Conservation (phyloP, 352 stramenopile species). For the Aphanomyces euteiches region DNA sequence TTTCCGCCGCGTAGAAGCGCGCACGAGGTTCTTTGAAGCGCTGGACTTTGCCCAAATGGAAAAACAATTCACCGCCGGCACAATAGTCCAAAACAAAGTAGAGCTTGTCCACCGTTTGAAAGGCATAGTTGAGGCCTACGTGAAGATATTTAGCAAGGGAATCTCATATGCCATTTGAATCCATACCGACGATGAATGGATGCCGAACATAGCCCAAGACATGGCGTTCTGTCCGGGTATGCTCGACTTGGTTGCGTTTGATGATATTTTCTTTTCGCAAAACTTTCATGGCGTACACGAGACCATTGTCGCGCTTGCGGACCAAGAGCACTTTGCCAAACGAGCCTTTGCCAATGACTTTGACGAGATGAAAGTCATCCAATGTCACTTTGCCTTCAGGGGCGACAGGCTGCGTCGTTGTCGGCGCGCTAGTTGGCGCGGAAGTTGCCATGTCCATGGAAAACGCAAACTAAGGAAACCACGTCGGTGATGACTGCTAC, state of each 20-base stretch:
- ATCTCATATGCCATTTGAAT: neutral
- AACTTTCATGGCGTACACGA: conserved; percentile 99
- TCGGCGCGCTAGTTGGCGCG: conserved; percentile 1
- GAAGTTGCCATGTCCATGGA: too few relatives aligned
- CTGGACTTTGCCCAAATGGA: conserved; percentile 89
- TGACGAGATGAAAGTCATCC: conserved; percentile 95
- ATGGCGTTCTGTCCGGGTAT: conserved; percentile 97
- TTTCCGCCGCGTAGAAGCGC: conserved; percentile 96
- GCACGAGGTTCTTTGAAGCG: conserved; percentile 93
- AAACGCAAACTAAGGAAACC: too few relatives aligned
- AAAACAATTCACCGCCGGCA: conserved; percentile 94
- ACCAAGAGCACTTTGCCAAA: conserved; percentile 97
- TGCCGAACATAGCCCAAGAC: conserved; percentile 96
- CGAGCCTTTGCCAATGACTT: conserved; percentile 95
- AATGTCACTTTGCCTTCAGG: conserved; percentile 78
- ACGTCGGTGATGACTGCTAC: too few relatives aligned
- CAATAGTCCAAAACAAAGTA: conserved; percentile 99
- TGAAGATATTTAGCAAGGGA: conserved; percentile 16
- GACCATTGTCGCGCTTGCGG: conserved; percentile 86
- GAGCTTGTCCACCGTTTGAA: conserved; percentile 95
- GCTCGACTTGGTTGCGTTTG: conserved; percentile 98
- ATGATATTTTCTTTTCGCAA: conserved; percentile 99
- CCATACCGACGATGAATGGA: conserved; percentile 93
- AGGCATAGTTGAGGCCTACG: conserved; percentile 85
- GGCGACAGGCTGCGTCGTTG: neutral